A percentile compares a stretch with the other conserved stretches of the same genome.
Evolutionary conservation across 2,329 filamentous ascomycete genomes (phyloP).

Genomic region (Sclerotinia subarctica): DNA sequence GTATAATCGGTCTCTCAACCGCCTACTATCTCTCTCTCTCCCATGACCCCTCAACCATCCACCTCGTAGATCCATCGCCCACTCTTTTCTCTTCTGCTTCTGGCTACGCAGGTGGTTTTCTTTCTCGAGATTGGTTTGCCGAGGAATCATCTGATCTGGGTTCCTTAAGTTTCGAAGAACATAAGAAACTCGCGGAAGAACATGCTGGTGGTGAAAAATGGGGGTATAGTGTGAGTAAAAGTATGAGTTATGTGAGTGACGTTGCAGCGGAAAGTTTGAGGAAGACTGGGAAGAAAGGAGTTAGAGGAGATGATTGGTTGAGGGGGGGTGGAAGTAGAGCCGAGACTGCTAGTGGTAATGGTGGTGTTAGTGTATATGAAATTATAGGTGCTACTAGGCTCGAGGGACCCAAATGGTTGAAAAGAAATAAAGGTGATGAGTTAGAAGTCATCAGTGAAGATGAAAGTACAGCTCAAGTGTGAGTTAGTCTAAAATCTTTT

Average conservation of each 20-base stretch:
- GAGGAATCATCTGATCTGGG: slow-evolving; percentile 56
- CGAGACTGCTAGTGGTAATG: slow-evolving; percentile 49
- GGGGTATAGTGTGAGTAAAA: slow-evolving; percentile 58
- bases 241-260: slow-evolving; percentile 47
- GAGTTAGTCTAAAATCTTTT: slow-evolving; percentile 36
- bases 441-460: slow-evolving; percentile 61
- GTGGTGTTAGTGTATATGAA: slow-evolving; percentile 45
- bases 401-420: slow-evolving; percentile 56
- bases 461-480: slow-evolving; percentile 63
- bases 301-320: slow-evolving; percentile 64
- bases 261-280: slow-evolving; percentile 27
- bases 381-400: slow-evolving; percentile 26
- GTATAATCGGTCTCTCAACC: slow-evolving; percentile 67
- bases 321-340: slow-evolving; percentile 48
- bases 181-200: slow-evolving; percentile 40
- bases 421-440: slow-evolving; percentile 50
- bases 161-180: slow-evolving; percentile 65
- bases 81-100: slow-evolving; percentile 71
- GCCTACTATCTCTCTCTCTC: slow-evolving; percentile 66
- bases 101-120: slow-evolving; percentile 69
- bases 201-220: slow-evolving; percentile 40
- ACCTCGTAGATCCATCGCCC: slow-evolving; percentile 55
- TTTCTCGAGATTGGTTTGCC: slow-evolving; percentile 39
- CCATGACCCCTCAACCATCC: slow-evolving; percentile 47
- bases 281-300: slow-evolving; percentile 38